A percentile compares a stretch with the other conserved stretches of the same genome.
Evolutionary conservation across 2,329 filamentous ascomycete genomes (phyloP).

Genomic region (Talaromyces sp.): DNA sequence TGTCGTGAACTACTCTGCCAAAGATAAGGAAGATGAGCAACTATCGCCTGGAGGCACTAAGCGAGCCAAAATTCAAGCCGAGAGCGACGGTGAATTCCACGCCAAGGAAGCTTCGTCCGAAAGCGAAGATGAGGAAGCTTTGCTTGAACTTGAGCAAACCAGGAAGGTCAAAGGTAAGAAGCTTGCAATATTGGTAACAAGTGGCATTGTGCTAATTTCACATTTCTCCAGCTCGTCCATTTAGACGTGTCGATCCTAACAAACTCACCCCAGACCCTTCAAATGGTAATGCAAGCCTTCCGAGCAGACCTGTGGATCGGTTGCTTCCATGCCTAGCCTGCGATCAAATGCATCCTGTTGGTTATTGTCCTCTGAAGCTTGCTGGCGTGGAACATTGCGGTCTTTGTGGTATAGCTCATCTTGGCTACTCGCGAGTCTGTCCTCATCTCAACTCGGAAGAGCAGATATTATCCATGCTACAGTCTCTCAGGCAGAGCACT

Average conservation of each 20-base stretch:
- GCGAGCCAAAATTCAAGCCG: slow-evolving; percentile 23
- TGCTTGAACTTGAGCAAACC: slow-evolving; percentile 31
- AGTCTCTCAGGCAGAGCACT: slow-evolving; percentile 58
- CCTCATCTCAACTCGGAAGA: slow-evolving; percentile 63
- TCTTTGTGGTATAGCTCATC: slow-evolving; percentile 64
- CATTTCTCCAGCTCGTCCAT: slow-evolving; percentile 34
- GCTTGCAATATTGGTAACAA: background rate
- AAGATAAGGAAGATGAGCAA: slow-evolving; percentile 22
- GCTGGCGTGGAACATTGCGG: slow-evolving; percentile 62
- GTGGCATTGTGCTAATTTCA: slow-evolving; percentile 16
- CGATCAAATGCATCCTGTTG: slow-evolving; percentile 52
- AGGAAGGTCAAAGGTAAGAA: slow-evolving; percentile 26
- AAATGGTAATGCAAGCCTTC: background rate
- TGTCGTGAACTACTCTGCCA: slow-evolving; percentile 42
- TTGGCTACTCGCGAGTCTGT: slow-evolving; percentile 56
- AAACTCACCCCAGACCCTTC: background rate
- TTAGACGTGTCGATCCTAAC: slow-evolving; percentile 37
- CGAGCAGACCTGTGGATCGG: background rate
- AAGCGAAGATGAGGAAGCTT: slow-evolving; percentile 23
- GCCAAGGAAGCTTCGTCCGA: slow-evolving; percentile 30
- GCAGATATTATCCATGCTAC: slow-evolving; percentile 64
- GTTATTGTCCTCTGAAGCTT: slow-evolving; percentile 61
- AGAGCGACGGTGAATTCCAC: slow-evolving; percentile 36
- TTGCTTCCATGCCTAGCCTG: slow-evolving; percentile 54
- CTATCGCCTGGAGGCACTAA: slow-evolving; percentile 24